A percentile compares a stretch with the other conserved stretches of the same genome.
phyloP scores from a whole-genome alignment of 2,329 filamentous ascomycete genomes.

The Nemania serpens region DNA sequence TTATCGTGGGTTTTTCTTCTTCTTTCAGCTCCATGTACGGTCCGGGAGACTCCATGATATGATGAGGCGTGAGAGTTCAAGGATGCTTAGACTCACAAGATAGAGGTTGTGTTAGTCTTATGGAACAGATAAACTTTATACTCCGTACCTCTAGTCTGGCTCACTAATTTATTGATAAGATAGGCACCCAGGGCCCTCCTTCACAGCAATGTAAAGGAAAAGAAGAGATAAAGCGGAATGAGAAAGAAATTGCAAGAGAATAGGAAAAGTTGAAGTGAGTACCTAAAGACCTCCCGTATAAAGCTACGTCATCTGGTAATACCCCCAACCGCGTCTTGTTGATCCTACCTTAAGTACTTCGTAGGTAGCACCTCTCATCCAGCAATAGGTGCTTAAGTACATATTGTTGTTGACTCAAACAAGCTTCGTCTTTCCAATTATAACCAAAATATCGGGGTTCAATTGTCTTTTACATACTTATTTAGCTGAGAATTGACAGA shows the following conservation, averaged over 20 bases:
- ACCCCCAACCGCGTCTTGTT: too few species aligned
- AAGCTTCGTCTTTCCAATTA: too few species aligned
- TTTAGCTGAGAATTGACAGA: not conserved
- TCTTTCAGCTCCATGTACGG: constrained; percentile 19
- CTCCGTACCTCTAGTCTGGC: too few species aligned
- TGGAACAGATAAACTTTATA: too few species aligned
- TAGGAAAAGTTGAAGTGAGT: too few species aligned
- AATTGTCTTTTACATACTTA: too few species aligned
- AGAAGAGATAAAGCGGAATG: not conserved
- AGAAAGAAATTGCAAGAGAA: not conserved
- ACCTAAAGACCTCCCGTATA: not conserved
- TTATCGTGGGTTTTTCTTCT: not conserved
- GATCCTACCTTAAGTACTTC: not conserved
- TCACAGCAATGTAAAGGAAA: not conserved
- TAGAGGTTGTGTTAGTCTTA: too few species aligned
- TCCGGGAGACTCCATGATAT: constrained; percentile 8
- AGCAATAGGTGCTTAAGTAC: too few species aligned
- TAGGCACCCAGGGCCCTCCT: not conserved
- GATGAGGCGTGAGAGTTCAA: constrained; percentile 1
- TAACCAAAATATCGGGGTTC: not conserved
- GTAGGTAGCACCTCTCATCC: too few species aligned
- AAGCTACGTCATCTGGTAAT: not conserved
- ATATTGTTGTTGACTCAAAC: too few species aligned
- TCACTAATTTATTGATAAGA: too few species aligned
- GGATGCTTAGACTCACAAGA: too few species aligned